Percentiles rank a stretch among this genome's conserved stretches.
Conservation (phyloP, 1,284 basidiomycete species). For the Sanghuangporus weigelae region DNA sequence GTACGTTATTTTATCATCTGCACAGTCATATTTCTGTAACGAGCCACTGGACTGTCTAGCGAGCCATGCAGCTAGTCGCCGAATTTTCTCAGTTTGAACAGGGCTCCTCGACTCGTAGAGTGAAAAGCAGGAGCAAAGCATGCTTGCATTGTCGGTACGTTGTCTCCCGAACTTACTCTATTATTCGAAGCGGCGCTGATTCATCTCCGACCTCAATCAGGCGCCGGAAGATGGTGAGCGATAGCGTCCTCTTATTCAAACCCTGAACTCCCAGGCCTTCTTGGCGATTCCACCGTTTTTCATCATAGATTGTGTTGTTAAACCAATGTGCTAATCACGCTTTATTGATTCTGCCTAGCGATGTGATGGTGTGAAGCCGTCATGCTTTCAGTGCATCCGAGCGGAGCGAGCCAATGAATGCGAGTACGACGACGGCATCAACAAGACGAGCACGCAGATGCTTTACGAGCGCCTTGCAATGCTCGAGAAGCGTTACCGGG, state of each 20-base stretch:
- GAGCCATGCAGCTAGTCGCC: background rate
- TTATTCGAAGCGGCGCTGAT: conserved; percentile 1
- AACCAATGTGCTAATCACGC: background rate
- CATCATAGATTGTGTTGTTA: background rate
- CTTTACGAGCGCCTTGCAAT: conserved; percentile 15
- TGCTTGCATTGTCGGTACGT: conserved; percentile 18
- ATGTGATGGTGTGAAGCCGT: conserved; percentile 15
- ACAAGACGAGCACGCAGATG: conserved; percentile 13
- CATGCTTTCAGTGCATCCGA: conserved; percentile 15
- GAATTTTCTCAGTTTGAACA: conserved; percentile 6
- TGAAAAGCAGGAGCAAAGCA: conserved; percentile 14
- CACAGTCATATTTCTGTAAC: background rate
- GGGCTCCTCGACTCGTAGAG: conserved; percentile 1
- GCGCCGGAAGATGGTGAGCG: conserved; percentile 18
- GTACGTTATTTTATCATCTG: background rate
- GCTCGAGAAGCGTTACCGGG: conserved; percentile 17
- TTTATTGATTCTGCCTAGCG: conserved; percentile 5
- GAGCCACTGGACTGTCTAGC: background rate
- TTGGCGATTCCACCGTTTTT: background rate
- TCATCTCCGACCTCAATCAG: conserved; percentile 6
- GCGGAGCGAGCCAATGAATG: conserved; percentile 16
- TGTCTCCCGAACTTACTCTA: background rate
- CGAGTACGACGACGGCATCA: conserved; percentile 17
- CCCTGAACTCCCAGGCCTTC: background rate
- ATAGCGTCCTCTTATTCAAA: background rate